phyloP scores from a whole-genome alignment of 805 yeast species.

The Saturnispora sanitii region DNA sequence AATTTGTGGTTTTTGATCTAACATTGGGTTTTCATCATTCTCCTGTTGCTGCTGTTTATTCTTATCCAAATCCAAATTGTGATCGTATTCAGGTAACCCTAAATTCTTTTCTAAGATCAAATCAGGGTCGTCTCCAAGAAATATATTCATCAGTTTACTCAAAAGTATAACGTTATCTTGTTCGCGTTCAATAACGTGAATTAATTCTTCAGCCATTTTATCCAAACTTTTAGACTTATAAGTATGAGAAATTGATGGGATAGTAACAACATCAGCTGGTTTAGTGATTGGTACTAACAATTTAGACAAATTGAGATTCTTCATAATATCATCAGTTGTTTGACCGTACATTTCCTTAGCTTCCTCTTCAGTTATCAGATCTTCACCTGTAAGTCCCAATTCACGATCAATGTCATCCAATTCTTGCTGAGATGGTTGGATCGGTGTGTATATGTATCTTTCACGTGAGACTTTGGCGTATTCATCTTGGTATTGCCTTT shows the following conservation, averaged over 20 bases:
- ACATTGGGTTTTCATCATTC: conserved; percentile 11
- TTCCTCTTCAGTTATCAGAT: conserved; percentile 1
- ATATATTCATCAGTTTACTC: conserved; percentile 61
- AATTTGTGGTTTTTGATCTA: not conserved
- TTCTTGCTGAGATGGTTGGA: conserved; percentile 16
- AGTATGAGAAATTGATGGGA: conserved; percentile 58
- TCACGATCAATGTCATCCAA: conserved; percentile 22
- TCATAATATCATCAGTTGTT: conserved; percentile 28
- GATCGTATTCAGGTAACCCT: conserved; percentile 62
- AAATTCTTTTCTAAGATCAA: conserved; percentile 54
- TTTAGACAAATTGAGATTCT: conserved; percentile 42
- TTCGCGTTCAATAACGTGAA: conserved; percentile 72
- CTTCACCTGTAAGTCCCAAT: conserved; percentile 19
- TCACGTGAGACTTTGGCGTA: conserved; percentile 16
- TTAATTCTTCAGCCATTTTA: conserved; percentile 59
- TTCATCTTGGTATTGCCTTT: conserved; percentile 14
- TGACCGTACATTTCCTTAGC: conserved; percentile 15
- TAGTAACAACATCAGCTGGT: conserved; percentile 68
- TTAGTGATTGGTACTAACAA: conserved; percentile 70
- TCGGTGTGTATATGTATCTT: conserved; percentile 21
- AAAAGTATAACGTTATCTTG: conserved; percentile 67
- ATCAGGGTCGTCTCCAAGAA: conserved; percentile 80
- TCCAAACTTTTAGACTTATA: conserved; percentile 49
- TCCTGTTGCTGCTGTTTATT: conserved; percentile 17
- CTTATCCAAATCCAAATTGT: conserved; percentile 35